Evolutionary conservation across 2,329 filamentous ascomycete genomes (phyloP).

Genomic region (Didymella glomerata): DNA sequence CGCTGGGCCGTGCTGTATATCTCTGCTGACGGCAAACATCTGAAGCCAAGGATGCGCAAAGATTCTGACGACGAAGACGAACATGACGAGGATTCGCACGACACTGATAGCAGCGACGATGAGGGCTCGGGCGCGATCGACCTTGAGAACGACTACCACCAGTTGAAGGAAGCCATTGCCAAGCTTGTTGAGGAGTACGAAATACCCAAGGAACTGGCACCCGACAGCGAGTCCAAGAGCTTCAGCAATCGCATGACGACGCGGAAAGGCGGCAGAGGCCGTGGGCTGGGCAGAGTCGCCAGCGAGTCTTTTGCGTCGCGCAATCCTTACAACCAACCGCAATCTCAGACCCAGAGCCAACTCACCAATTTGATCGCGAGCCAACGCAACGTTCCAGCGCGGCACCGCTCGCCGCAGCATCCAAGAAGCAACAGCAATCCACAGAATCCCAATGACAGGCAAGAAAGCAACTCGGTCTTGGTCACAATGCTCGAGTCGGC

Average conservation of each 20-base stretch:
- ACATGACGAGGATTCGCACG: slow-evolving; percentile 66
- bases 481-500: slow-evolving; percentile 79
- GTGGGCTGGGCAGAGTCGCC: slow-evolving; percentile 36
- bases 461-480: slow-evolving; percentile 61
- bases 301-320: slow-evolving; percentile 57
- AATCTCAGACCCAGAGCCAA: slow-evolving; percentile 45
- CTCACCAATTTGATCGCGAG: slow-evolving; percentile 51
- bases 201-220: slow-evolving; percentile 72
- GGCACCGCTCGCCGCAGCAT: slow-evolving; percentile 50
- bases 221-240: slow-evolving; percentile 66
- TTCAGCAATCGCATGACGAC: slow-evolving; percentile 75
- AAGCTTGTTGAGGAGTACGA: slow-evolving; percentile 85
- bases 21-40: slow-evolving; percentile 72
- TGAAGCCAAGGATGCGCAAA: slow-evolving; percentile 77
- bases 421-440: slow-evolving; percentile 54
- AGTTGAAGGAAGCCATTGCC: slow-evolving; percentile 79
- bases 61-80: slow-evolving; percentile 70
- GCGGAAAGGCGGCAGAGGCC: slow-evolving; percentile 46
- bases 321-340: slow-evolving; percentile 56
- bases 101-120: slow-evolving; percentile 60
- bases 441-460: slow-evolving; percentile 38
- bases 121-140: slow-evolving; percentile 60
- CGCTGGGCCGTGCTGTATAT: slow-evolving; percentile 85
- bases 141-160: slow-evolving; percentile 80
- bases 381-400: slow-evolving; percentile 46